Base-by-base conservation (phyloP, 2,329 filamentous ascomycete genomes). In the Knoxdaviesia capensis region DNA sequence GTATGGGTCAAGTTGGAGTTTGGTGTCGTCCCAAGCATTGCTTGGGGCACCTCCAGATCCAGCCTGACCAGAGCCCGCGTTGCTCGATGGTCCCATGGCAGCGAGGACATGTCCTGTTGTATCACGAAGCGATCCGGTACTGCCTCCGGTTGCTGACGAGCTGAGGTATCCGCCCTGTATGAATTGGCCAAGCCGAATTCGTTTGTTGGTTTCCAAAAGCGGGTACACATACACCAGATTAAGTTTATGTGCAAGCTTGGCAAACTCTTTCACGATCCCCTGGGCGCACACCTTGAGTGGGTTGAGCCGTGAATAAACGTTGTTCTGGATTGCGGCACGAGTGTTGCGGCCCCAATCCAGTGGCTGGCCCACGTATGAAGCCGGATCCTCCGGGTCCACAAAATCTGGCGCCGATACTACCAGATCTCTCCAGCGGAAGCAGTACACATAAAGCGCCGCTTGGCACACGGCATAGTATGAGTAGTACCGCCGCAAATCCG, bases 371-470 rank as follows among this genome's bases (percentile, higher is more conserved):
- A 76, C 60, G 49, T 73, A 77, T 1, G 69, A 71, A 1, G 66
- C 62, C 7, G 66, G 62, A 46, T 79, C 74, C 45, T 73, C 80
- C 47, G 64, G 71, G 59, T 73, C 80, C 44, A 72, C 69, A 46
- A 60, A 65, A 45, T 76, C 68, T 1, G 71, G 64, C 4, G 69
- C 71, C 2, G 71, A 69, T 20, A 72, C 65, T 43, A 84, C 80
- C 39, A 98, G 67, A 53, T 96, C 88, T 46, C 85, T 80, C 90
- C 90, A 98, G 43, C 90, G 78, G 66, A 98, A 98, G 64, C 90
- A 98, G 54, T 93, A 94, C 45, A 93, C 88, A 62, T 94, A 94
- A 29, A 94, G 71, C 3, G 92, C 66, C 1, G 86, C 86, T 58
- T 94, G 87, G n/a, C 81, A 76, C 39, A 86, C 75, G 11, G 82